Conservation (phyloP, 306 rosid species). For the Pyrus communis region DNA sequence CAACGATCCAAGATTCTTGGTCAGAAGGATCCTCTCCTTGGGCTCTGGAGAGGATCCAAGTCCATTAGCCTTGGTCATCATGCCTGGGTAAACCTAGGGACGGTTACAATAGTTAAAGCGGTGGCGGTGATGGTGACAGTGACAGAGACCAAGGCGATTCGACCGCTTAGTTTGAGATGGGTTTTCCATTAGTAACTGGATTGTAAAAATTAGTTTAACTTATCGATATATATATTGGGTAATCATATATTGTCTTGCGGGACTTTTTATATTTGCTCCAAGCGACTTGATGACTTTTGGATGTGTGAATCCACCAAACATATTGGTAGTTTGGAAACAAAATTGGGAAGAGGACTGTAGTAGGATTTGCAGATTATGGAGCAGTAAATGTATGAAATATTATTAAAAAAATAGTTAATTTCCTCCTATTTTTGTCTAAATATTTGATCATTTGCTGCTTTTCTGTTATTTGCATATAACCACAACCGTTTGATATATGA, state of each 20-base stretch:
- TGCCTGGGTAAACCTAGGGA: conserved; percentile 1
- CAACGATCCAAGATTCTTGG: too few species aligned
- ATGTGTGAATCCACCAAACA: background rate
- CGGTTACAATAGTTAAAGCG: conserved; percentile 27
- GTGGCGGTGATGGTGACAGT: conserved; percentile 30
- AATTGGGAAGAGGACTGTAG: background rate
- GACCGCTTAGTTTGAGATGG: conserved; percentile 30
- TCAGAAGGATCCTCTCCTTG: too few species aligned
- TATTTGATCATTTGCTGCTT: background rate
- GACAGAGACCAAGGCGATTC: conserved; percentile 48
- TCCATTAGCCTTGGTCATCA: background rate
- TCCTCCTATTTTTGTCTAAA: background rate
- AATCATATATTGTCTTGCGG: conserved; percentile 7
- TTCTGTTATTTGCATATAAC: background rate
- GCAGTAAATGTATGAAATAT: background rate
- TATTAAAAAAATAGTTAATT: background rate
- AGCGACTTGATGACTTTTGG: background rate
- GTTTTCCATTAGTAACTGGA: conserved; percentile 5
- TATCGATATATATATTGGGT: background rate
- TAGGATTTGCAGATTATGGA: background rate
- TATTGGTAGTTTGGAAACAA: background rate
- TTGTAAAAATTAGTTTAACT: conserved; percentile 33
- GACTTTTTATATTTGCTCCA: background rate
- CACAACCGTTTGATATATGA: too few species aligned
- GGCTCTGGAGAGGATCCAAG: too few species aligned